Evolutionary conservation across 805 yeast species (phyloP).

Genomic region (Metschnikowia amazonensis): DNA sequence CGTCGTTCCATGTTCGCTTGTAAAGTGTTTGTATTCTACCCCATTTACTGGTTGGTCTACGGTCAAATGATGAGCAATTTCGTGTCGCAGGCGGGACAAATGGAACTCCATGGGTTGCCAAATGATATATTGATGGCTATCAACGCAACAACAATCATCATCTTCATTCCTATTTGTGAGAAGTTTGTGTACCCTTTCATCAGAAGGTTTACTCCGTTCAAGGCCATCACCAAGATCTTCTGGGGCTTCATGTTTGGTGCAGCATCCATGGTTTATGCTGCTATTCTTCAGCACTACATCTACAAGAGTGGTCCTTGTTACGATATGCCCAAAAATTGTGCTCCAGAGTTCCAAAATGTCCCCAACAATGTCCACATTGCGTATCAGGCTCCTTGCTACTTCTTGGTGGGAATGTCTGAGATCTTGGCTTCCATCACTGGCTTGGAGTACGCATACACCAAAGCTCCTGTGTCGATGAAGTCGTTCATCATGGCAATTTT

Average conservation of each 20-base stretch:
- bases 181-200: conserved; percentile 13
- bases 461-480: conserved; percentile 18
- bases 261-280: conserved; percentile 14
- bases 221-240: conserved; percentile 16
- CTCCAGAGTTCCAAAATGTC: conserved; percentile 8
- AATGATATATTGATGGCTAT: conserved; percentile 15
- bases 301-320: conserved; percentile 16
- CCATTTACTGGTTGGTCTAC: conserved; percentile 17
- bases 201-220: conserved; percentile 15
- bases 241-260: conserved; percentile 15
- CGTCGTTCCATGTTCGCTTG: conserved; percentile 14
- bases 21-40: conserved; percentile 16
- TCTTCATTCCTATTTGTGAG: conserved; percentile 15
- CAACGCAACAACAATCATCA: conserved; percentile 12
- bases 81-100: conserved; percentile 17
- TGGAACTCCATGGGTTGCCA: conserved; percentile 17
- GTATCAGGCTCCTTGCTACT: conserved; percentile 13
- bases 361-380: conserved; percentile 13
- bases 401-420: conserved; percentile 11
- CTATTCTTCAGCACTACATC: conserved; percentile 14
- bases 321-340: conserved; percentile 10
- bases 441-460: conserved; percentile 18
- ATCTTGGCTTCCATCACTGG: conserved; percentile 17
- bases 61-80: conserved; percentile 17
- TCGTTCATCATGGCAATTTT: conserved; percentile 35